These are phyloP conservation scores for Boletellus deceptivus DNA, from an alignment of 1,284 basidiomycete genomes.

Conservation along the genomic window DNA sequence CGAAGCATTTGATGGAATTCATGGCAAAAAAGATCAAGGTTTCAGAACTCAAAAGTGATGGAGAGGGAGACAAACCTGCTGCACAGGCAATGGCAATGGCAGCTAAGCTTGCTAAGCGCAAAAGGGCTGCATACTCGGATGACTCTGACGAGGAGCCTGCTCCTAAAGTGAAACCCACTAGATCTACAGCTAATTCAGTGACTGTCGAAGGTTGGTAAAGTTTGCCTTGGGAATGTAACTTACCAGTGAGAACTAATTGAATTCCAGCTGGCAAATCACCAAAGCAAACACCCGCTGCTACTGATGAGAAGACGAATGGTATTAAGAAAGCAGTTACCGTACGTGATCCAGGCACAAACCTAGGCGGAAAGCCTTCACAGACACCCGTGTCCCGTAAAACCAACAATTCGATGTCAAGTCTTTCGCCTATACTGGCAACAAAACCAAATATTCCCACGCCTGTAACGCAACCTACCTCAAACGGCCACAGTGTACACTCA, in stretches of 20 bases:
- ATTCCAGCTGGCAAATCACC: slow-evolving; percentile 15
- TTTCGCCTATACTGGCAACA: not conserved
- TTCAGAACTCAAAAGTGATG: slow-evolving; percentile 32
- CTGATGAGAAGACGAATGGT: slow-evolving; percentile 4
- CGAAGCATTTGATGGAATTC: slow-evolving; percentile 40
- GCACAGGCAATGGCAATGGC: slow-evolving; percentile 10
- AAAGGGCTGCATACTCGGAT: slow-evolving; percentile 23
- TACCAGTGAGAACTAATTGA: not conserved
- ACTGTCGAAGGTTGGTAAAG: slow-evolving; percentile 19
- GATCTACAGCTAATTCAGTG: not conserved
- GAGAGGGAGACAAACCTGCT: slow-evolving; percentile 31
- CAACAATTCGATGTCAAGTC: slow-evolving; percentile 20
- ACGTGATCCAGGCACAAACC: not conserved
- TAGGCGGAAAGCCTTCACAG: slow-evolving; percentile 1
- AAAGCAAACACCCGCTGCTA: slow-evolving; percentile 5
- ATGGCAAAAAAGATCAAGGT: slow-evolving; percentile 36
- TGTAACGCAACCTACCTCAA: not conserved
- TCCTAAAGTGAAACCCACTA: slow-evolving; percentile 17
- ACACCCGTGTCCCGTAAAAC: slow-evolving; percentile 14
- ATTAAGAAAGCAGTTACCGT: slow-evolving; percentile 4
- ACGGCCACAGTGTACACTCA: not conserved
- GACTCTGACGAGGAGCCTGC: slow-evolving; percentile 26
- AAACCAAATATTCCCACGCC: not conserved
- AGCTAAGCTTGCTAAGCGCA: slow-evolving; percentile 26
- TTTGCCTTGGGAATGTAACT: not conserved